Conservation (phyloP, 805 yeast species). For the Torulaspora maleeae region DNA sequence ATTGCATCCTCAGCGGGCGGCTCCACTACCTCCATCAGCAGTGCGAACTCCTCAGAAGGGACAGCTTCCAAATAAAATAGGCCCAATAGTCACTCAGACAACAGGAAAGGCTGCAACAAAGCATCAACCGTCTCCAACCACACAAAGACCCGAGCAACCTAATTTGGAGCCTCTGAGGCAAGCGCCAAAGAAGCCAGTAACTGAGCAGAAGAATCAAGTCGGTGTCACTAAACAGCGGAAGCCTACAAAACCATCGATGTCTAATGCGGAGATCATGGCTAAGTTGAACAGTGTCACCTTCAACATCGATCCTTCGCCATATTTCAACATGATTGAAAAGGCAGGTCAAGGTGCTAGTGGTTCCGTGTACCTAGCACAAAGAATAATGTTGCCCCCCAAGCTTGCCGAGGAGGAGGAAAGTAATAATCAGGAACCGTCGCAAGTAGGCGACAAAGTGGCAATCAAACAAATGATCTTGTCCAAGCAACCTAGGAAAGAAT, state of each 20-base stretch:
- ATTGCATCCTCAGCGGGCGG: conserved; percentile 28
- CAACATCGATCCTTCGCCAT: conserved; percentile 79
- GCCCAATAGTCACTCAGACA: background rate
- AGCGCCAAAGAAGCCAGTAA: conserved; percentile 32
- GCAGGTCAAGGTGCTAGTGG: conserved; percentile 99
- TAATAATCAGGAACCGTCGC: conserved; percentile 21
- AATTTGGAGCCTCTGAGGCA: conserved; percentile 25
- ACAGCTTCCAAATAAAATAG: background rate
- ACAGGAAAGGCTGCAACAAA: background rate
- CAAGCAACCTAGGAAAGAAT: conserved; percentile 88
- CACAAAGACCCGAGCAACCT: conserved; percentile 24
- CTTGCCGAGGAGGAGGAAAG: conserved; percentile 13
- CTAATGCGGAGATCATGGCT: conserved; percentile 83
- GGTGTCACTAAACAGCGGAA: conserved; percentile 37
- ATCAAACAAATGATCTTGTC: conserved; percentile 93
- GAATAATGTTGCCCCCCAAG: conserved; percentile 41
- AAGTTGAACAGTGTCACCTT: conserved; percentile 79
- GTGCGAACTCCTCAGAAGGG: conserved; percentile 6
- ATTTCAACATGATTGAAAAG: conserved; percentile 68
- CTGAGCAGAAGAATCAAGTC: conserved; percentile 24
- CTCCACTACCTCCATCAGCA: conserved; percentile 23
- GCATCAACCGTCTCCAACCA: conserved; percentile 5
- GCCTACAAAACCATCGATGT: conserved; percentile 59
- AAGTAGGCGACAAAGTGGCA: conserved; percentile 71
- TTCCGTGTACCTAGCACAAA: conserved; percentile 82